Evolutionary conservation across 2,329 filamentous ascomycete species (phyloP).

Genomic region (Neocucurbitaria cava): DNA sequence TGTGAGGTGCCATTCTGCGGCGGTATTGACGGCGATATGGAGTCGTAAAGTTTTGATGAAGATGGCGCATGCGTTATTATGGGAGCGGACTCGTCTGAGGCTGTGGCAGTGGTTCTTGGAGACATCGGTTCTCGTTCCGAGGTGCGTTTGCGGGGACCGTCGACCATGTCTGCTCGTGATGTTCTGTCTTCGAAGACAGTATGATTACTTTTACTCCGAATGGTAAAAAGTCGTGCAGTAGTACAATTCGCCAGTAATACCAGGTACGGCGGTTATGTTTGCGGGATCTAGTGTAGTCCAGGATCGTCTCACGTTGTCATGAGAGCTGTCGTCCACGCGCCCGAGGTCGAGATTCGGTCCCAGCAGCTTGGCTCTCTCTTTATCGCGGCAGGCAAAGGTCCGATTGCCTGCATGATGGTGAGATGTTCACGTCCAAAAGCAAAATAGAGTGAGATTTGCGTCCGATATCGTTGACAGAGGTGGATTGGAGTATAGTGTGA

Average conservation of each 20-base stretch:
- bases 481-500: neutral
- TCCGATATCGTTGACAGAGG: neutral
- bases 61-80: slow-evolving; percentile 22
- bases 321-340: neutral
- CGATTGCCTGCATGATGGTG: slow-evolving; percentile 2
- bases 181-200: neutral
- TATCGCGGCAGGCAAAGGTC: neutral
- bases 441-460: neutral
- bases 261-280: neutral
- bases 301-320: neutral
- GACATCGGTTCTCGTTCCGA: slow-evolving; percentile 5
- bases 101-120: neutral
- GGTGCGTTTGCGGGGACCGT: slow-evolving; percentile 20
- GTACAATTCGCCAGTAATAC: neutral
- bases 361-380: slow-evolving; percentile 1
- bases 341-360: neutral
- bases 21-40: slow-evolving; percentile 25
- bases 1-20: neutral
- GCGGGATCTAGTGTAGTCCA: neutral
- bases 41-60: slow-evolving; percentile 25
- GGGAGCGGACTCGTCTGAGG: slow-evolving; percentile 43
- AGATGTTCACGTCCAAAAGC: neutral
- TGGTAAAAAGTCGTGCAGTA: neutral
- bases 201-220: neutral
- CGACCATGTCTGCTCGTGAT: slow-evolving; percentile 2